Conservation (phyloP, 2,329 filamentous ascomycete genomes). For the Nothophoma quercina region DNA sequence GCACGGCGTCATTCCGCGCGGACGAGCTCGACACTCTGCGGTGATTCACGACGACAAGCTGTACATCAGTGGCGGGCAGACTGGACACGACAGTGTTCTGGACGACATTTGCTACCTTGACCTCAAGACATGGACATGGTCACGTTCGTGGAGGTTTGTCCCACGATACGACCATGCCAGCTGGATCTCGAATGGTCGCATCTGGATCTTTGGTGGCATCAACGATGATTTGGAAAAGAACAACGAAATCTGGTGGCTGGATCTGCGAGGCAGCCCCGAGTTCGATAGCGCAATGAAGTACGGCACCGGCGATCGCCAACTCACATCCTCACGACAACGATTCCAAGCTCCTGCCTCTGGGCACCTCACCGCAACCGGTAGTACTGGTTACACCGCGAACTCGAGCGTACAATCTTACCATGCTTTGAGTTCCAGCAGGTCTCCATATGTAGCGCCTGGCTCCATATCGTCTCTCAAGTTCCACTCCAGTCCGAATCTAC, state of each 20-base stretch:
- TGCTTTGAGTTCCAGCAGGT: slow-evolving; percentile 53
- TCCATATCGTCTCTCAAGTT: slow-evolving; percentile 91
- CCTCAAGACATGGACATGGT: slow-evolving; percentile 98
- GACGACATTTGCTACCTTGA: slow-evolving; percentile 98
- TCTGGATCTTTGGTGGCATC: slow-evolving; percentile 96
- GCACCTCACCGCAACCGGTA: slow-evolving; percentile 48
- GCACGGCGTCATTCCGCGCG: slow-evolving; percentile 83
- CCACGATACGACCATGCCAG: slow-evolving; percentile 93
- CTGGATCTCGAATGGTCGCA: slow-evolving; percentile 88
- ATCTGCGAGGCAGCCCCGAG: slow-evolving; percentile 87
- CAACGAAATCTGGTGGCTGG: slow-evolving; percentile 96
- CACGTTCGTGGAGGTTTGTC: slow-evolving; percentile 93
- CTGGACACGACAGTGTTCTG: slow-evolving; percentile 88
- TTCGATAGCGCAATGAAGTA: slow-evolving; percentile 75
- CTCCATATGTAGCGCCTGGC: slow-evolving; percentile 71
- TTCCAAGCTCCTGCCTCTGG: slow-evolving; percentile 39
- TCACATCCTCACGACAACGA: slow-evolving; percentile 42
- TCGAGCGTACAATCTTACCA: slow-evolving; percentile 67
- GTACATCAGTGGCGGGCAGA: slow-evolving; percentile 95
- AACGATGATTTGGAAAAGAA: slow-evolving; percentile 97
- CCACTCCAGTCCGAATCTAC: slow-evolving; percentile 83
- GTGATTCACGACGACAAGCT: slow-evolving; percentile 96
- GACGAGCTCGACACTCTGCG: slow-evolving; percentile 89
- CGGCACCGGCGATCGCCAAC: slow-evolving; percentile 57
- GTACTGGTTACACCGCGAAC: slow-evolving; percentile 74